A percentile compares a stretch with the other conserved stretches of the same genome.
Conservation (phyloP, 257 asterid genomes). For the Ajuga chamaepitys region DNA sequence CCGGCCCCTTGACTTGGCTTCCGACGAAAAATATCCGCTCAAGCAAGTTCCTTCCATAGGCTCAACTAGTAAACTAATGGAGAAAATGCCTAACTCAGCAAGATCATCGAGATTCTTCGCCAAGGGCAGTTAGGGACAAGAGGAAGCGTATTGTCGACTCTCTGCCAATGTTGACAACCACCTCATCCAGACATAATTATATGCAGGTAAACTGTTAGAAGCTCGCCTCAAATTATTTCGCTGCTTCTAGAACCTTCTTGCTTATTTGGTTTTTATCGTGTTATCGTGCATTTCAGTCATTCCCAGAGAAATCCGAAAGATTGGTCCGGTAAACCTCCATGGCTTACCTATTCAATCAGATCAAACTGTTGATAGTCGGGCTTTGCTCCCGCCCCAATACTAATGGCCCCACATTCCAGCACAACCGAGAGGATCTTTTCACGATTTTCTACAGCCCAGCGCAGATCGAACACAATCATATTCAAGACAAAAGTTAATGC, state of each 20-base stretch:
- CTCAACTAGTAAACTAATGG: conserved; percentile 19
- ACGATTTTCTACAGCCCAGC: conserved; percentile 15
- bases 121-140: conserved; percentile 22
- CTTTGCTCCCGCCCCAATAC: conserved; percentile 15
- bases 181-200: conserved; percentile 20
- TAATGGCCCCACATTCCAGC: conserved; percentile 22
- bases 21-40: conserved; percentile 13
- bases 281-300: conserved; percentile 39
- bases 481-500: conserved; percentile 43
- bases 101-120: conserved; percentile 19
- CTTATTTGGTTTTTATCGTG: background rate
- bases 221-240: background rate
- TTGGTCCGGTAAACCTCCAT: conserved; percentile 18
- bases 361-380: conserved; percentile 12
- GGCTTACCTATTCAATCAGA: conserved; percentile 27
- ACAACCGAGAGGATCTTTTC: conserved; percentile 36
- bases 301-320: conserved; percentile 35
- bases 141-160: conserved; percentile 20
- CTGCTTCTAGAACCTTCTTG: background rate
- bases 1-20: conserved; percentile 19
- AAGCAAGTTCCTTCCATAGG: conserved; percentile 15
- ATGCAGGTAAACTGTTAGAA: conserved; percentile 44
- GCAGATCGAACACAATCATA: conserved; percentile 29
- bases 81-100: conserved; percentile 15
- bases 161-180: conserved; percentile 9